These are phyloP conservation scores for Hymenoscyphus repandus DNA, from an alignment of 2,329 filamentous ascomycete genomes.

Conservation along the genomic window DNA sequence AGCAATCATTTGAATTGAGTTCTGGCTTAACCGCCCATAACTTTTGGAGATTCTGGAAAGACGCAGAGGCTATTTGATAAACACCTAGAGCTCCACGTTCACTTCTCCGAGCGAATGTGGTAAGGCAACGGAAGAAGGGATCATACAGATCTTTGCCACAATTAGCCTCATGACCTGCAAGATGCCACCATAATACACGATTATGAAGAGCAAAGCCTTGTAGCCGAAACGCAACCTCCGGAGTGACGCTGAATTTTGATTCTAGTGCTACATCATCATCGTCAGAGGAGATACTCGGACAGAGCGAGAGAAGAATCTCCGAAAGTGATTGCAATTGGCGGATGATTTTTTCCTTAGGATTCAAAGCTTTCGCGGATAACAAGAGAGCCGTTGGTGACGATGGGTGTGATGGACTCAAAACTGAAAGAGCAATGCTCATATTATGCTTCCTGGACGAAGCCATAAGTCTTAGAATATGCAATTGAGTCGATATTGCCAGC, in stretches of 20 bases:
- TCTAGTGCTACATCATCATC: constrained; percentile 55
- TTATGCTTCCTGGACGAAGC: constrained; percentile 53
- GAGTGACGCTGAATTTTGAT: constrained; percentile 48
- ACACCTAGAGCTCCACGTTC: constrained; percentile 15
- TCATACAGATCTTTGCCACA: constrained; percentile 59
- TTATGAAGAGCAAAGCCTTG: constrained; percentile 59
- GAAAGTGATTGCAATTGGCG: constrained; percentile 64
- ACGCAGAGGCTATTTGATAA: constrained; percentile 19
- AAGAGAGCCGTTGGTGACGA: constrained; percentile 58
- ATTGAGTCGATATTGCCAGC: constrained; percentile 59
- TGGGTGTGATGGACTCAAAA: constrained; percentile 46
- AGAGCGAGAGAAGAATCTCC: constrained; percentile 58
- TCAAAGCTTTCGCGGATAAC: constrained; percentile 34
- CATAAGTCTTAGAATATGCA: constrained; percentile 60
- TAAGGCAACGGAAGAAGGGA: constrained; percentile 58
- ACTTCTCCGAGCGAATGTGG: constrained; percentile 52
- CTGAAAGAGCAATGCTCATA: constrained; percentile 51
- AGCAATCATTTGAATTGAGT: constrained; percentile 12
- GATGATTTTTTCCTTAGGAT: constrained; percentile 51
- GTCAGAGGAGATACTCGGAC: constrained; percentile 60
- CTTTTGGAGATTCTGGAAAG: constrained; percentile 20
- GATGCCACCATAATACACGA: constrained; percentile 60
- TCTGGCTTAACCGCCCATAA: constrained; percentile 16
- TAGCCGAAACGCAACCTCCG: constrained; percentile 54
- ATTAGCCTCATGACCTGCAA: constrained; percentile 55